phyloP scores from a whole-genome alignment of 345 rosid species.

The rapeseed (Brassica napus) region Da-Ae NC_063442.1:28723501-28724000 shows the following conservation, averaged over 20 bases:
- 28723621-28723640: slow-evolving; percentile 92
- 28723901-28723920: slow-evolving; percentile 65
- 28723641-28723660: slow-evolving; percentile 94
- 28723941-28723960: slow-evolving; percentile 65
- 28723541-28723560: slow-evolving; percentile 71
- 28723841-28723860: slow-evolving; percentile 53
- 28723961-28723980: slow-evolving; percentile 60
- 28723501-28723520: slow-evolving; percentile 28
- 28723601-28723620: slow-evolving; percentile 76
- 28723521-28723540: slow-evolving; percentile 45
- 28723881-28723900: slow-evolving; percentile 87
- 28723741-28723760: slow-evolving; percentile 38
- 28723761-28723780: slow-evolving; percentile 32
- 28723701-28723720: slow-evolving; percentile 20
- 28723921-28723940: slow-evolving; percentile 86
- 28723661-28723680: slow-evolving; percentile 60
- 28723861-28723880: slow-evolving; percentile 64
- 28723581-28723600: slow-evolving; percentile 96
- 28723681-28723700: slow-evolving; percentile 41
- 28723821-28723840: slow-evolving; percentile 42
- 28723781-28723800: slow-evolving; percentile 23
- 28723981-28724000: slow-evolving; percentile 47
- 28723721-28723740: slow-evolving; percentile 39
- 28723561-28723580: slow-evolving; percentile 73
- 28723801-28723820: slow-evolving; percentile 35